Evolutionary conservation across 345 rosid genomes (phyloP).

Genomic region (Pugionium cornutum): DNA sequence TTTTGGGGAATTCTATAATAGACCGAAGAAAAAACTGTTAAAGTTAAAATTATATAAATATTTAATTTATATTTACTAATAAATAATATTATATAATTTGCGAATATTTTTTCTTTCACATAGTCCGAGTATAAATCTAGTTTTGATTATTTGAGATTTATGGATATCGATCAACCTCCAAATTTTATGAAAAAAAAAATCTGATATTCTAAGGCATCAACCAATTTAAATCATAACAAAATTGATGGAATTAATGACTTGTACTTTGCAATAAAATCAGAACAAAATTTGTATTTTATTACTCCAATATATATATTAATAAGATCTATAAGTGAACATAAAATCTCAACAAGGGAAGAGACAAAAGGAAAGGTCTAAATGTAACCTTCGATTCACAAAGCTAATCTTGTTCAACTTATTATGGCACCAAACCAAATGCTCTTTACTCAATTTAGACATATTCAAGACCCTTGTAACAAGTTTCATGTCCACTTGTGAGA

Average conservation of each 20-base stretch:
- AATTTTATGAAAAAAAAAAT: too few relatives aligned
- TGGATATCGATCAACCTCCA: too few relatives aligned
- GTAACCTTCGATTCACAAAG: constrained; percentile 66
- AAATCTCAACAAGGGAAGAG: constrained; percentile 65
- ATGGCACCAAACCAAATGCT: constrained; percentile 81
- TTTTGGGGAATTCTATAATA: too few relatives aligned
- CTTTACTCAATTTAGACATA: constrained; percentile 72
- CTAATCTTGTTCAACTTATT: constrained; percentile 60
- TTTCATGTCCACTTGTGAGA: constrained; percentile 91
- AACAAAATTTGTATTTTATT: constrained; percentile 18
- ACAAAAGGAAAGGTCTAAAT: constrained; percentile 73
- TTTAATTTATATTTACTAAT: too few relatives aligned
- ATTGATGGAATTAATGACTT: neutral
- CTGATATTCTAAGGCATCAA: too few relatives aligned
- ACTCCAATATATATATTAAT: neutral
- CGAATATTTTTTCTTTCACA: too few relatives aligned
- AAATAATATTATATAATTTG: too few relatives aligned
- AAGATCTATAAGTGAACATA: constrained; percentile 25
- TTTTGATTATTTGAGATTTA: too few relatives aligned
- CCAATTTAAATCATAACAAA: too few relatives aligned
- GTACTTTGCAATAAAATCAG: neutral
- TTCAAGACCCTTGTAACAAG: constrained; percentile 79
- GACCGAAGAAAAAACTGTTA: too few relatives aligned
- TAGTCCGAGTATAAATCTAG: too few relatives aligned
- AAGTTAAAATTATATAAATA: too few relatives aligned